These are phyloP conservation scores for Erythrophleum fordii DNA, from an alignment of 306 rosid species.

Conservation along the genomic window DNA sequence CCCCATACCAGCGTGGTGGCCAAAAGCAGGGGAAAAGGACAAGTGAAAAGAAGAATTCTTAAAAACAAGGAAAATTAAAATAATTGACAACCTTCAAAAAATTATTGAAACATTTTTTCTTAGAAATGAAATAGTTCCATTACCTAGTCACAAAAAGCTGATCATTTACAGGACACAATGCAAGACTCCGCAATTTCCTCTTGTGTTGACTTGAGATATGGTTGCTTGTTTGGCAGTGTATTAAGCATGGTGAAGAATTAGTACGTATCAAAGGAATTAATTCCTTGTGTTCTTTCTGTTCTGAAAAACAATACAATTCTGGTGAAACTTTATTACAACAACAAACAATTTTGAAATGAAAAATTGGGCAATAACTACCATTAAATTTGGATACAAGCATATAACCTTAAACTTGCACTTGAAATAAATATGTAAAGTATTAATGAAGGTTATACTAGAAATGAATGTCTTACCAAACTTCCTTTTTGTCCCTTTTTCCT, in stretches of 20 bases:
- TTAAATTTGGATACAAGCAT: slow-evolving; percentile 12
- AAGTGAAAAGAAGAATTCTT: not conserved
- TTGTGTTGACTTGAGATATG: slow-evolving; percentile 69
- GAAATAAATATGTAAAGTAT: not conserved
- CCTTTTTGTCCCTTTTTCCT: slow-evolving; percentile 63
- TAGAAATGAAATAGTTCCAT: not conserved
- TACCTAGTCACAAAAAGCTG: slow-evolving; percentile 85
- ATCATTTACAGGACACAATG: slow-evolving; percentile 73
- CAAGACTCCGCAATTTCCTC: slow-evolving; percentile 65
- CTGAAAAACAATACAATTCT: slow-evolving; percentile 44
- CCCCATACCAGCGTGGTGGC: too few relatives aligned
- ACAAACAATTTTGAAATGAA: not conserved
- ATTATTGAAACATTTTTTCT: not conserved
- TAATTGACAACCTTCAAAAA: not conserved
- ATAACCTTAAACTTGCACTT: slow-evolving; percentile 1
- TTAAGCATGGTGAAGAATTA: slow-evolving; percentile 47
- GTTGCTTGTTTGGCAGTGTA: slow-evolving; percentile 45
- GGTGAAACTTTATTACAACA: slow-evolving; percentile 7
- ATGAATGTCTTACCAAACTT: slow-evolving; percentile 59
- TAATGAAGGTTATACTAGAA: slow-evolving; percentile 27
- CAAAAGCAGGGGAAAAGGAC: not conserved
- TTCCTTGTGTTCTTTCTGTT: slow-evolving; percentile 59
- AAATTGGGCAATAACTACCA: slow-evolving; percentile 12
- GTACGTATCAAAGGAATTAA: slow-evolving; percentile 56
- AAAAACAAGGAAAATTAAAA: not conserved